These are phyloP conservation scores for Microdochium bolleyi DNA, from an alignment of 2,329 filamentous ascomycete species.

Conservation along the genomic window DNA sequence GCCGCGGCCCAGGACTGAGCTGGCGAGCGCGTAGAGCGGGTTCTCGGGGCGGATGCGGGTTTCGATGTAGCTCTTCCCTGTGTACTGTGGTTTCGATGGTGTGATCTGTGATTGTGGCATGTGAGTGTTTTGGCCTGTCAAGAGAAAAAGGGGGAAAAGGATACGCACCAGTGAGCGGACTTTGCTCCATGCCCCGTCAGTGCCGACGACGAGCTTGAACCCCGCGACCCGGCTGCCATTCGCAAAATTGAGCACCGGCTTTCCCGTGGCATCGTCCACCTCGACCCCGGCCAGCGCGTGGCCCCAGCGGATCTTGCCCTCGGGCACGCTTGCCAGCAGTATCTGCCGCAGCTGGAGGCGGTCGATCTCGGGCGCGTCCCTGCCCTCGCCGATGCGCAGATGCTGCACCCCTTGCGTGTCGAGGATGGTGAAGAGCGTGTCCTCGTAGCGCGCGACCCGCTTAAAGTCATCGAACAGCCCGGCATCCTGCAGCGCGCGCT, in stretches of 20 bases:
- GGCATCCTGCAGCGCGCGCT: conserved; percentile 19
- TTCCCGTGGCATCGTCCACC: conserved; percentile 14
- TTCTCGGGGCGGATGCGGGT: conserved; percentile 19
- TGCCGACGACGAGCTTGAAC: conserved; percentile 26
- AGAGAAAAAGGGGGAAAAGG: too few relatives aligned
- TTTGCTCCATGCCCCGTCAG: conserved; percentile 28
- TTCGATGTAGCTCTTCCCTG: conserved; percentile 28
- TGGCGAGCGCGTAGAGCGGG: conserved; percentile 2
- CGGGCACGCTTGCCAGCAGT: conserved; percentile 10
- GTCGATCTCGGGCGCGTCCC: conserved; percentile 14
- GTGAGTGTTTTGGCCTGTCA: too few relatives aligned
- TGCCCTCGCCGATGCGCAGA: conserved; percentile 1
- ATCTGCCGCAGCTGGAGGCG: conserved; percentile 13
- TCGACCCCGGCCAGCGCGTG: conserved; percentile 3
- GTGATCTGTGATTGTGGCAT: conserved; percentile 16
- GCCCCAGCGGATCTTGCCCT: conserved; percentile 11
- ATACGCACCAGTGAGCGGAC: conserved; percentile 13
- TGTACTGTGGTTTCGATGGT: conserved; percentile 24
- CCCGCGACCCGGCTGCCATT: conserved; percentile 2
- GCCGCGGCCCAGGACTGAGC: conserved; percentile 21
- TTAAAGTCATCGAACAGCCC: conserved; percentile 17
- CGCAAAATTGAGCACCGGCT: conserved; percentile 4
- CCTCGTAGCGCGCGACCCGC: conserved; percentile 11
- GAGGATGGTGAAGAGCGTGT: conserved; percentile 10
- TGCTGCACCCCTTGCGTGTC: conserved; percentile 11